Percentiles rank a stretch among this genome's conserved stretches.
These are phyloP conservation scores for Clarireedia paspali DNA, from an alignment of 2,329 filamentous ascomycete species.

Conservation along the genomic window DNA sequence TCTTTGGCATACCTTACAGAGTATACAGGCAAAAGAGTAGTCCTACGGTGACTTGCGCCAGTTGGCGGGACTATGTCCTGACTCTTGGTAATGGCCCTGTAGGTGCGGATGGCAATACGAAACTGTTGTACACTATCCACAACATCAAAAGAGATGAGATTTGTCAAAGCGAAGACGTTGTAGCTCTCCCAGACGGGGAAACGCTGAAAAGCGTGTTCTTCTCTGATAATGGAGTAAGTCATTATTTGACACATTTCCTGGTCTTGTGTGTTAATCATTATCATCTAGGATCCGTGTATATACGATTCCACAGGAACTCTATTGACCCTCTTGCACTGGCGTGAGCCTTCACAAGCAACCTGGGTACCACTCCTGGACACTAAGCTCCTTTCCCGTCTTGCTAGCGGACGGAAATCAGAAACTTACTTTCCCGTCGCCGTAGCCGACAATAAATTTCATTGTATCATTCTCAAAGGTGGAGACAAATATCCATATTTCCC, in stretches of 20 bases:
- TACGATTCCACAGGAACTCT: slow-evolving; percentile 91
- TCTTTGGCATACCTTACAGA: slow-evolving; percentile 83
- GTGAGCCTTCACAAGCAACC: slow-evolving; percentile 70
- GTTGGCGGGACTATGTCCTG: slow-evolving; percentile 93
- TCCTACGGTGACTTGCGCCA: slow-evolving; percentile 85
- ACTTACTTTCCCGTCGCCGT: slow-evolving; percentile 94
- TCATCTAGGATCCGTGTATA: slow-evolving; percentile 74
- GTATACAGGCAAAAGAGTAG: slow-evolving; percentile 88
- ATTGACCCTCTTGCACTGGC: slow-evolving; percentile 85
- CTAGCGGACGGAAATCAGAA: slow-evolving; percentile 79
- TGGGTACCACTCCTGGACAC: slow-evolving; percentile 96
- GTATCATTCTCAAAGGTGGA: slow-evolving; percentile 95
- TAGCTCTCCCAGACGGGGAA: slow-evolving; percentile 70
- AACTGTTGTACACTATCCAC: slow-evolving; percentile 84
- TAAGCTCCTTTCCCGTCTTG: slow-evolving; percentile 70
- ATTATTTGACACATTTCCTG: not conserved
- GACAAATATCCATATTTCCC: slow-evolving; percentile 93
- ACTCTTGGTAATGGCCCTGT: slow-evolving; percentile 90
- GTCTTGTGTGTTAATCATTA: slow-evolving; percentile 4
- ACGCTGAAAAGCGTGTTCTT: slow-evolving; percentile 82
- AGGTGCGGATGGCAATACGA: slow-evolving; percentile 66
- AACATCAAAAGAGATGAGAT: slow-evolving; percentile 90
- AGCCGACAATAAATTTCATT: slow-evolving; percentile 87
- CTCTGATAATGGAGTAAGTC: slow-evolving; percentile 74
- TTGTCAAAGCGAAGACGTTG: slow-evolving; percentile 89